phyloP scores from a whole-genome alignment of 2,329 filamentous ascomycete genomes.

The Neonectria sp. region DNA sequence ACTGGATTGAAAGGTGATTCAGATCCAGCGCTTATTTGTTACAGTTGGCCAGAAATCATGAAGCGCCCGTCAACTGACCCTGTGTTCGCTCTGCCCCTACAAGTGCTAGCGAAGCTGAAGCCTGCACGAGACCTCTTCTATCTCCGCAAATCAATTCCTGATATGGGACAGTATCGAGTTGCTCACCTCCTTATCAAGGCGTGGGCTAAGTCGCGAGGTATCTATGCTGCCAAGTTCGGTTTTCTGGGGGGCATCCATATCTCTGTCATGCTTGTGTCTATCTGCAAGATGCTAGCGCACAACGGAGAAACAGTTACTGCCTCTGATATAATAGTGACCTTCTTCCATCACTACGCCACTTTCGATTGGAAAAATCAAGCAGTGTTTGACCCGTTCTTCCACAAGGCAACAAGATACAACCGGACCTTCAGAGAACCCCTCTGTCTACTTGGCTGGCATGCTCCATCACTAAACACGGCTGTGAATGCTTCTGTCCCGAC shows the following conservation, averaged over 20 bases:
- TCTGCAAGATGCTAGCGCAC: slow-evolving; percentile 69
- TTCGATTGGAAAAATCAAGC: slow-evolving; percentile 72
- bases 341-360: slow-evolving; percentile 74
- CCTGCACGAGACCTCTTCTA: slow-evolving; percentile 74
- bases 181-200: slow-evolving; percentile 73
- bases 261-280: slow-evolving; percentile 70
- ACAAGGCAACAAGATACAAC: slow-evolving; percentile 65
- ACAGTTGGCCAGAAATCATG: slow-evolving; percentile 63
- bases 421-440: slow-evolving; percentile 72
- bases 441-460: slow-evolving; percentile 74
- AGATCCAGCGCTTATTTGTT: slow-evolving; percentile 2
- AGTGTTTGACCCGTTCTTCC: slow-evolving; percentile 74
- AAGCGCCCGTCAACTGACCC: slow-evolving; percentile 65
- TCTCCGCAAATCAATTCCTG: slow-evolving; percentile 72
- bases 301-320: slow-evolving; percentile 57
- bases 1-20: neutral
- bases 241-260: slow-evolving; percentile 77
- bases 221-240: slow-evolving; percentile 77
- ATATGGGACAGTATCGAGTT: slow-evolving; percentile 69
- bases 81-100: slow-evolving; percentile 68
- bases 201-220: slow-evolving; percentile 74
- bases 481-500: slow-evolving; percentile 68
- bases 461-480: slow-evolving; percentile 73
- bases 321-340: slow-evolving; percentile 68
- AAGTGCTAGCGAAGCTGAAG: slow-evolving; percentile 74